Conservation (phyloP, 2,329 filamentous ascomycete genomes). For the Phialocephala subalpina region DNA sequence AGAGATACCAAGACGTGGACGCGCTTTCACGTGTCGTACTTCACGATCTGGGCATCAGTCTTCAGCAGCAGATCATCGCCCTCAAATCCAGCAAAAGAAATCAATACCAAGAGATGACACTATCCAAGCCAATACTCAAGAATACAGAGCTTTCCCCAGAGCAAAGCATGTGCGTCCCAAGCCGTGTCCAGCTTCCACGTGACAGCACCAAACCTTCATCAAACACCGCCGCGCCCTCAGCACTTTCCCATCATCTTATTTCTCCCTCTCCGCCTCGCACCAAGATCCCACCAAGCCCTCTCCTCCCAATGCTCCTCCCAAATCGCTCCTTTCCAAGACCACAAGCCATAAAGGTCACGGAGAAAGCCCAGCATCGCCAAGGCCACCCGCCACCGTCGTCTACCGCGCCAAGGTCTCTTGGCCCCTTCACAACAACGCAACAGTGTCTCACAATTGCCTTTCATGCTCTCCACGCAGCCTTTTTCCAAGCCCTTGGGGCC, state of each 20-base stretch:
- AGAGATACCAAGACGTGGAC: too few relatives aligned
- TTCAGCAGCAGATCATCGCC: too few relatives aligned
- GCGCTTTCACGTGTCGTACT: too few relatives aligned
- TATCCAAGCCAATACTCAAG: too few relatives aligned
- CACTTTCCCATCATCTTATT: neutral
- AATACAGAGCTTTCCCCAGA: too few relatives aligned
- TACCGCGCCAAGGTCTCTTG: neutral
- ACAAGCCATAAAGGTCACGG: neutral
- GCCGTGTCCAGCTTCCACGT: neutral
- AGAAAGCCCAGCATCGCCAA: slow-evolving; percentile 7
- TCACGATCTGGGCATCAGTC: too few relatives aligned
- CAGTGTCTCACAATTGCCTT: slow-evolving; percentile 3
- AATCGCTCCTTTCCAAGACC: neutral
- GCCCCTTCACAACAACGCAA: neutral
- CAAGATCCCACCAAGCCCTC: neutral
- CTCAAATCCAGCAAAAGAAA: too few relatives aligned
- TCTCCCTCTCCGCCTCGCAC: neutral
- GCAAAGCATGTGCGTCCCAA: neutral
- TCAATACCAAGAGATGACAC: too few relatives aligned
- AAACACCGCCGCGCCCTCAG: slow-evolving; percentile 2
- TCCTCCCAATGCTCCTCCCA: neutral
- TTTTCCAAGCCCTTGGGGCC: neutral
- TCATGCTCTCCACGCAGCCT: neutral
- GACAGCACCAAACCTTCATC: neutral
- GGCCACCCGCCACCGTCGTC: neutral